Percentiles rank a stretch among this genome's conserved stretches.
These are phyloP conservation scores for Lactarius vividus DNA, from an alignment of 768 basidiomycete species.

Conservation along the genomic window DNA sequence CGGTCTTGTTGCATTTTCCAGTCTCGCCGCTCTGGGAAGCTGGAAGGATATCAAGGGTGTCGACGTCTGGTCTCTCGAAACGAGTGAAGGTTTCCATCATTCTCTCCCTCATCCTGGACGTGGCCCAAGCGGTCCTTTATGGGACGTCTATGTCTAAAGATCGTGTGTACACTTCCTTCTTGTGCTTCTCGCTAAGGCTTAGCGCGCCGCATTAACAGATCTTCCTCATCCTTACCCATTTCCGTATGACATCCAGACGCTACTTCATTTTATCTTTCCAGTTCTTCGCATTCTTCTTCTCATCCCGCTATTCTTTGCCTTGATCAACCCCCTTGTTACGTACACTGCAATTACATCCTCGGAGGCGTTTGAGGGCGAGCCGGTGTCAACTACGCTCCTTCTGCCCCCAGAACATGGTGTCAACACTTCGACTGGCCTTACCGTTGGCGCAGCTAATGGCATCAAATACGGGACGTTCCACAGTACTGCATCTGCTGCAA, in stretches of 20 bases:
- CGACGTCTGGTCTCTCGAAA: slow-evolving; percentile 61
- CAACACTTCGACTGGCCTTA: slow-evolving; percentile 51
- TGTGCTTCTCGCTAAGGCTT: neutral
- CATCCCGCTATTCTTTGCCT: slow-evolving; percentile 54
- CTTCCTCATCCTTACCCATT: slow-evolving; percentile 25
- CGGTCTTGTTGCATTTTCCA: slow-evolving; percentile 67
- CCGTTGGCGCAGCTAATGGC: slow-evolving; percentile 41
- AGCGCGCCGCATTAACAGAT: slow-evolving; percentile 11
- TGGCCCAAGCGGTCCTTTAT: slow-evolving; percentile 55
- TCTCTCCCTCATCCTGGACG: slow-evolving; percentile 55
- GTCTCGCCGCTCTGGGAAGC: slow-evolving; percentile 70
- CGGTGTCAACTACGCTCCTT: slow-evolving; percentile 53
- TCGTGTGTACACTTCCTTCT: slow-evolving; percentile 22
- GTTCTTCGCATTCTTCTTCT: slow-evolving; percentile 65
- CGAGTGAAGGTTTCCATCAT: slow-evolving; percentile 56
- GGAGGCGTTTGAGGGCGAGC: slow-evolving; percentile 33
- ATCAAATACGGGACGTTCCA: slow-evolving; percentile 79
- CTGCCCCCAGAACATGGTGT: slow-evolving; percentile 49
- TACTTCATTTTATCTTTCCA: slow-evolving; percentile 55
- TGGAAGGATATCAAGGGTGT: slow-evolving; percentile 77
- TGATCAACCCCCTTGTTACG: slow-evolving; percentile 61
- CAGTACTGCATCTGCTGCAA: slow-evolving; percentile 47
- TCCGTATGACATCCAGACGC: slow-evolving; percentile 36
- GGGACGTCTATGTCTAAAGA: slow-evolving; percentile 40
- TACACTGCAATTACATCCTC: slow-evolving; percentile 54